These are phyloP conservation scores for Colletotrichum somersetense DNA, from an alignment of 2,329 filamentous ascomycete species.

Conservation along the genomic window DNA sequence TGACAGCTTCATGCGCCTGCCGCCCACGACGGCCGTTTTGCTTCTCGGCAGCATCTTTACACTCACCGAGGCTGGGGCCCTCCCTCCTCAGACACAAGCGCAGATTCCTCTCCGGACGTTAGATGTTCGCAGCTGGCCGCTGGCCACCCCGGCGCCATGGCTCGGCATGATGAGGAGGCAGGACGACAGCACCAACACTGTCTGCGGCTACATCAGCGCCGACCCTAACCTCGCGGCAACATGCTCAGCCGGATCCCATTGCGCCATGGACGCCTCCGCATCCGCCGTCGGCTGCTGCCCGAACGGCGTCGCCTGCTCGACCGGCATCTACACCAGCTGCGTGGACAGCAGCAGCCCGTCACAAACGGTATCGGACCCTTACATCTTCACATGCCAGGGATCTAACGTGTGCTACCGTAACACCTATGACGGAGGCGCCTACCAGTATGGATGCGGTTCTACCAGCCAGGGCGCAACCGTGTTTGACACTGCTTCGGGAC, in stretches of 20 bases:
- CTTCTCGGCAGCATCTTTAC: slow-evolving; percentile 51
- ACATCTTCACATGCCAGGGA: slow-evolving; percentile 67
- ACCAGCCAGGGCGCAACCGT: slow-evolving; percentile 64
- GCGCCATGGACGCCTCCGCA: slow-evolving; percentile 64
- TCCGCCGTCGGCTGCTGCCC: slow-evolving; percentile 70
- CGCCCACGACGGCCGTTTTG: slow-evolving; percentile 51
- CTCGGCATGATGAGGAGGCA: slow-evolving; percentile 56
- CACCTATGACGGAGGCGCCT: slow-evolving; percentile 66
- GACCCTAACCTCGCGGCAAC: slow-evolving; percentile 66
- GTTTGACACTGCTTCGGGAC: slow-evolving; percentile 59
- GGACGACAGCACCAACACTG: slow-evolving; percentile 58
- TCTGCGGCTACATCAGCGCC: slow-evolving; percentile 70
- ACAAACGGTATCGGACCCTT: slow-evolving; percentile 66
- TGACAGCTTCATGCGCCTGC: slow-evolving; percentile 53
- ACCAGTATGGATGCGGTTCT: slow-evolving; percentile 69
- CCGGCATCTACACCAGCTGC: slow-evolving; percentile 69
- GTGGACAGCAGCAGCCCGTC: slow-evolving; percentile 64
- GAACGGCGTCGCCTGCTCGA: slow-evolving; percentile 62
- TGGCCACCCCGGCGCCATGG: slow-evolving; percentile 57
- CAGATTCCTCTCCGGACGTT: slow-evolving; percentile 51
- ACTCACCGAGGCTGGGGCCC: slow-evolving; percentile 52
- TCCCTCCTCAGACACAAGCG: slow-evolving; percentile 55
- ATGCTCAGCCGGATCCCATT: slow-evolving; percentile 69
- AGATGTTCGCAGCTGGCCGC: slow-evolving; percentile 57
- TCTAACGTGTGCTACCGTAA: slow-evolving; percentile 68